These are phyloP conservation scores for Pleurotus ostreatus DNA, from an alignment of 768 basidiomycete genomes.

Conservation along the genomic window DNA sequence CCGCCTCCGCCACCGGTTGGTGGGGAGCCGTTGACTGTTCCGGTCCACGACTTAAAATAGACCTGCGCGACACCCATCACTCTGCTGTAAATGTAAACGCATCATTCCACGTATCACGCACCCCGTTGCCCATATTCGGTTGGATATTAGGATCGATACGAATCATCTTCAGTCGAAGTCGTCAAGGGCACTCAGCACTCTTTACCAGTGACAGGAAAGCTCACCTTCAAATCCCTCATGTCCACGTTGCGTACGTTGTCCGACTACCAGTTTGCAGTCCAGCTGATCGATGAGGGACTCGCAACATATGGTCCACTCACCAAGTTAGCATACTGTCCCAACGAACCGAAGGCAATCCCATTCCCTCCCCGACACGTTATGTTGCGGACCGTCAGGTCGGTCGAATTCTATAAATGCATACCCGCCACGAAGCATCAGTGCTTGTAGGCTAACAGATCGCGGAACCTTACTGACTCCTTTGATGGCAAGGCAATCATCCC, in stretches of 20 bases:
- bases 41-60: constrained; percentile 57
- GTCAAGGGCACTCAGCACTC: no score
- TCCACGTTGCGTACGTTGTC: constrained; percentile 51
- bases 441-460: no score
- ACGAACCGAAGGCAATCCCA: constrained; percentile 56
- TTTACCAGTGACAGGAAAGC: no score
- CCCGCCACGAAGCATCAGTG: no score
- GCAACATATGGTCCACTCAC: constrained; percentile 21
- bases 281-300: not conserved
- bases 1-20: constrained; percentile 57
- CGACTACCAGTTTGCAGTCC: constrained; percentile 26
- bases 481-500: constrained; percentile 62
- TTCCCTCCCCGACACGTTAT: constrained; percentile 56
- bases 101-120: constrained; percentile 16
- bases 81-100: not conserved
- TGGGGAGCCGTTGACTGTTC: constrained; percentile 44
- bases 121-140: constrained; percentile 53
- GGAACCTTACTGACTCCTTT: constrained; percentile 41
- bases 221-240: constrained; percentile 43
- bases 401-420: constrained; percentile 39
- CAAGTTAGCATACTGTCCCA: constrained; percentile 53
- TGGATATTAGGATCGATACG: constrained; percentile 45
- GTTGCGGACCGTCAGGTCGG: constrained; percentile 44
- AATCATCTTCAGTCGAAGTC: constrained; percentile 30
- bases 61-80: constrained; percentile 26